These are phyloP conservation scores for Populus simonii DNA, from an alignment of 345 rosid species.

Conservation along the genomic window DNA sequence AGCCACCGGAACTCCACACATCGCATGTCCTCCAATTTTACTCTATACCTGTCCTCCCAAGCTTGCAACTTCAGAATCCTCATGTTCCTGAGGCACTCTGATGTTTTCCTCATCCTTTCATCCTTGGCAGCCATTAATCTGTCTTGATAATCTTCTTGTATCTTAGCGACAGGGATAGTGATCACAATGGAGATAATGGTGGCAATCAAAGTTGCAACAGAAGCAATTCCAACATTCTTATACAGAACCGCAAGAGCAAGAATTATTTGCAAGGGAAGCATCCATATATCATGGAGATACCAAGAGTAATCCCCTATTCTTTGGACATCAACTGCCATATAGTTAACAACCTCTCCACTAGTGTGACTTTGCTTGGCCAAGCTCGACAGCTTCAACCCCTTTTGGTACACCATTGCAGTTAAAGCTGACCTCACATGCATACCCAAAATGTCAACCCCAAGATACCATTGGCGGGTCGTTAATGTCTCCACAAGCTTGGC, in stretches of 20 bases:
- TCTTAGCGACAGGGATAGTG: constrained; percentile 79
- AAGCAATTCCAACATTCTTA: constrained; percentile 95
- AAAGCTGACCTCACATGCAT: too few species aligned
- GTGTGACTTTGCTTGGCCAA: constrained; percentile 91
- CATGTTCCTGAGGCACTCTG: constrained; percentile 97
- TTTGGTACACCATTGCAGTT: constrained; percentile 90
- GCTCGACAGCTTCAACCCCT: constrained; percentile 89
- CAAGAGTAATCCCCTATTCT: constrained; percentile 95
- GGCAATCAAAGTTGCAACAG: constrained; percentile 82
- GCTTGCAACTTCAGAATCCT: constrained; percentile 96
- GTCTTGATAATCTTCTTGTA: constrained; percentile 96
- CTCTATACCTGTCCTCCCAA: constrained; percentile 92
- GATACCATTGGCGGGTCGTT: too few species aligned
- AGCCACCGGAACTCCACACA: constrained; percentile 90
- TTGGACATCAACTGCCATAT: constrained; percentile 99
- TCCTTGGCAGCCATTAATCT: constrained; percentile 96
- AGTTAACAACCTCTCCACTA: constrained; percentile 92
- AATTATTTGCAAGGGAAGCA: constrained; percentile 96
- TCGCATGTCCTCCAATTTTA: constrained; percentile 84
- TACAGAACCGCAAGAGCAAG: constrained; percentile 94
- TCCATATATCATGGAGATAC: constrained; percentile 99
- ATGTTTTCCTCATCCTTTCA: constrained; percentile 99
- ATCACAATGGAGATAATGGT: constrained; percentile 80
- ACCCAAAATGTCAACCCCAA: too few species aligned
- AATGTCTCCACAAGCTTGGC: too few species aligned